phyloP scores from a whole-genome alignment of 345 rosid species.

The Isatis tinctoria region DNA sequence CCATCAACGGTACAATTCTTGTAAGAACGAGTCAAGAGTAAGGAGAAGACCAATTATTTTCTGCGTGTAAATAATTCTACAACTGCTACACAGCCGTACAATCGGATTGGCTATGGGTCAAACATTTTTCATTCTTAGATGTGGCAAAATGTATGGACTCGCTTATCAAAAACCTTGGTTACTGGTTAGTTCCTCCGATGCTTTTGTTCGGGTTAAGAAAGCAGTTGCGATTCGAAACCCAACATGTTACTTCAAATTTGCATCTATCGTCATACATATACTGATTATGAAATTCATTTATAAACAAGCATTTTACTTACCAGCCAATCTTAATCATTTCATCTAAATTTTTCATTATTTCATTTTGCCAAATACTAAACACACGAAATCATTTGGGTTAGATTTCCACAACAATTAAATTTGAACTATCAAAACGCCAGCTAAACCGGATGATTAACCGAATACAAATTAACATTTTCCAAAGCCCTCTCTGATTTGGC shows the following conservation, averaged over 20 bases:
- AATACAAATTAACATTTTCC: neutral
- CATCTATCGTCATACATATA: neutral
- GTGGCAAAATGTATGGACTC: neutral
- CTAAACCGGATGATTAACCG: no score
- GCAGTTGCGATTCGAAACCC: neutral
- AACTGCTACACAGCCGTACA: neutral
- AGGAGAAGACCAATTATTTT: neutral
- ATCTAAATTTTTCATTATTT: neutral
- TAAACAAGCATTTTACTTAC: neutral
- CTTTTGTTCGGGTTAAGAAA: no score
- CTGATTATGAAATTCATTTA: neutral
- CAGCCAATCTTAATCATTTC: neutral
- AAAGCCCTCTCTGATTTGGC: neutral
- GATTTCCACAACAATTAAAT: neutral
- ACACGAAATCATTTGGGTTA: neutral
- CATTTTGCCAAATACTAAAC: neutral
- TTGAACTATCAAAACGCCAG: no score
- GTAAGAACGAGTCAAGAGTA: neutral
- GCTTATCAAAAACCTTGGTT: neutral
- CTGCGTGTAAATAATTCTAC: neutral
- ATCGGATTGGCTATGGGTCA: neutral
- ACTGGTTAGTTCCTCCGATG: neutral
- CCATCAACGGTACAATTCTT: slow-evolving; percentile 23
- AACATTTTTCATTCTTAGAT: neutral
- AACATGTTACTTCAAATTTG: neutral